A percentile compares a stretch with the other conserved stretches of the same genome.
Conservation (phyloP, 2,329 filamentous ascomycete genomes). For the Fusarium scirpi region DNA sequence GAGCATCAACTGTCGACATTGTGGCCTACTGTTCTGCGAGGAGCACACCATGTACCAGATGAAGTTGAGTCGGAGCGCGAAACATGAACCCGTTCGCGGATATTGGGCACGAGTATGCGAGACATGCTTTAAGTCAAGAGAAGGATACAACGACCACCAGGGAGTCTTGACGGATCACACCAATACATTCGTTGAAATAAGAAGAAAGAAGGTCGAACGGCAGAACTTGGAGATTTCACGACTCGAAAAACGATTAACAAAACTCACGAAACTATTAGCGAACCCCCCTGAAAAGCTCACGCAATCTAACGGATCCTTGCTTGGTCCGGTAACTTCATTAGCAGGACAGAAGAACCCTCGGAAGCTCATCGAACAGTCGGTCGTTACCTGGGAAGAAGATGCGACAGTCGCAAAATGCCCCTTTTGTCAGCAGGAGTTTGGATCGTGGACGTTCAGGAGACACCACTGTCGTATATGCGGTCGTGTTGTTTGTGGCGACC, state of each 20-base stretch:
- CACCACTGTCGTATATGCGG: slow-evolving; percentile 97
- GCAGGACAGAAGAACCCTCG: slow-evolving; percentile 79
- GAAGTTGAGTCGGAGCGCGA: slow-evolving; percentile 90
- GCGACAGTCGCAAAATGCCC: slow-evolving; percentile 83
- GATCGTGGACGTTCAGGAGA: slow-evolving; percentile 89
- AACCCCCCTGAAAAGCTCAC: slow-evolving; percentile 76
- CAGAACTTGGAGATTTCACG: slow-evolving; percentile 88
- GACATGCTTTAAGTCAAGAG: slow-evolving; percentile 97
- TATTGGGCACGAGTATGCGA: slow-evolving; percentile 97
- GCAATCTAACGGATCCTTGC: slow-evolving; percentile 62
- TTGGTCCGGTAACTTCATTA: slow-evolving; percentile 71
- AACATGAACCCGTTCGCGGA: slow-evolving; percentile 89
- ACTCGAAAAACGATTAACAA: slow-evolving; percentile 90
- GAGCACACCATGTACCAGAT: slow-evolving; percentile 99
- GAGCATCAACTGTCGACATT: slow-evolving; percentile 92
- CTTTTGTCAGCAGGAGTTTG: slow-evolving; percentile 96
- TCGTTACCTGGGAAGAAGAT: slow-evolving; percentile 97
- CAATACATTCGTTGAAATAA: slow-evolving; percentile 74
- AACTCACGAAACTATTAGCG: slow-evolving; percentile 85
- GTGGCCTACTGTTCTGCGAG: slow-evolving; percentile 93
- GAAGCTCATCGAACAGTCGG: slow-evolving; percentile 87
- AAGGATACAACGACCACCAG: slow-evolving; percentile 92
- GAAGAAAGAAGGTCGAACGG: slow-evolving; percentile 83
- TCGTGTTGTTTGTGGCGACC: slow-evolving; percentile 91
- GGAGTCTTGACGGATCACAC: slow-evolving; percentile 80